These are phyloP conservation scores for Venturiaceae sp. DNA, from an alignment of 2,329 filamentous ascomycete genomes.

Conservation along the genomic window DNA sequence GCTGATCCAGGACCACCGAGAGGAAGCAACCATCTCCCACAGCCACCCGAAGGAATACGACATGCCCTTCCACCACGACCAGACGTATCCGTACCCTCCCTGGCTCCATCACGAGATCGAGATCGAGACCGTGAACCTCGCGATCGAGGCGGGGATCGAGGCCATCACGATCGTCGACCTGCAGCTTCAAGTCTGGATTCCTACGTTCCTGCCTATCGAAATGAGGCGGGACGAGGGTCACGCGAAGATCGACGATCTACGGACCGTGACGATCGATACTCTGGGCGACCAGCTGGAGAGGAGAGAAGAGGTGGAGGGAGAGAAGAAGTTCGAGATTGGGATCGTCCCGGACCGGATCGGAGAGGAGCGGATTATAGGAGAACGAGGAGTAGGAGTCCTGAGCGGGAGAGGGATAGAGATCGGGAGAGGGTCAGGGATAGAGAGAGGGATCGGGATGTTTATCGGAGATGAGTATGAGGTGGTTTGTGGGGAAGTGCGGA, in stretches of 20 bases:
- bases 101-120: not conserved
- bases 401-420: slow-evolving; percentile 8
- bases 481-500: too few species aligned
- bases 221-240: not conserved
- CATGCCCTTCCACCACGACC: slow-evolving; percentile 24
- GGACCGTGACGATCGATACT: slow-evolving; percentile 11
- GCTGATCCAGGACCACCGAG: slow-evolving; percentile 13
- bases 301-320: slow-evolving; percentile 7
- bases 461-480: slow-evolving; percentile 16
- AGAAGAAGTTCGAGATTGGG: slow-evolving; percentile 5
- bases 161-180: not conserved
- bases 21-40: too few species aligned
- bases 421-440: slow-evolving; percentile 11
- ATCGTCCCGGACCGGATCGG: slow-evolving; percentile 7
- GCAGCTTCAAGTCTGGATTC: not conserved
- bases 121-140: not conserved
- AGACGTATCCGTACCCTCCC: slow-evolving; percentile 13
- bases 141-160: not conserved
- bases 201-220: slow-evolving; percentile 4
- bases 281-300: slow-evolving; percentile 8
- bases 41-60: slow-evolving; percentile 23
- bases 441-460: slow-evolving; percentile 14
- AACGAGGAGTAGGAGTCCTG: slow-evolving; percentile 16
- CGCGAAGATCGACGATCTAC: slow-evolving; percentile 7
- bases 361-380: slow-evolving; percentile 17